phyloP scores from a whole-genome alignment of 108 stramenopile species.

The Cylindrotheca fusiformis region DNA sequence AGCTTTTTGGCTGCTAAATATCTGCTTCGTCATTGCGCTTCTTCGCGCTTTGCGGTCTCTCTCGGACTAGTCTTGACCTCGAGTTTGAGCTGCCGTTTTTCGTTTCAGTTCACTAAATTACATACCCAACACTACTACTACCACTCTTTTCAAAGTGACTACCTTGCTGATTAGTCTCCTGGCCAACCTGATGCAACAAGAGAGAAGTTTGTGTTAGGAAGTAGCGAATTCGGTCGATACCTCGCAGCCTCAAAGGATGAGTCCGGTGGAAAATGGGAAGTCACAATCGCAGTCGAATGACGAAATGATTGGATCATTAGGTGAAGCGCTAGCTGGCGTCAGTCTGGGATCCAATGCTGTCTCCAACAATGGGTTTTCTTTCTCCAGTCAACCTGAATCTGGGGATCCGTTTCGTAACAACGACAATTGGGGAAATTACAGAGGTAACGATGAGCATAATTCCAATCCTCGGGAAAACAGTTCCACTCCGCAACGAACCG shows the following conservation, averaged over 20 bases:
- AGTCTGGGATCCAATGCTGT: conserved; percentile 22
- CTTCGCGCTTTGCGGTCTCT: too few relatives aligned
- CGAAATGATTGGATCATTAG: conserved; percentile 37
- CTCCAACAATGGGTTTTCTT: conserved; percentile 19
- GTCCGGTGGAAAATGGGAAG: not conserved
- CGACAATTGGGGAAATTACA: conserved; percentile 10
- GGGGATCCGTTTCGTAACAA: conserved; percentile 16
- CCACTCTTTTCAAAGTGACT: too few relatives aligned
- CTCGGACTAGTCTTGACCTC: not conserved
- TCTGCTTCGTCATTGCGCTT: conserved; percentile 1
- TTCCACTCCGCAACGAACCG: not conserved
- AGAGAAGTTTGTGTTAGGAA: too few relatives aligned
- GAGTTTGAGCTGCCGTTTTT: too few relatives aligned
- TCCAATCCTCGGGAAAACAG: too few relatives aligned
- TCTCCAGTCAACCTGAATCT: conserved; percentile 13
- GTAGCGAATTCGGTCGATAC: too few relatives aligned
- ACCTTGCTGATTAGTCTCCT: not conserved
- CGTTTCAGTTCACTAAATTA: too few relatives aligned
- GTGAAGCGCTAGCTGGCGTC: conserved; percentile 47
- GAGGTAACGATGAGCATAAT: too few relatives aligned
- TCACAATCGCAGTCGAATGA: not conserved
- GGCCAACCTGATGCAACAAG: not conserved
- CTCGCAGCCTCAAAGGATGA: too few relatives aligned
- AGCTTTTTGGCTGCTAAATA: too few relatives aligned
- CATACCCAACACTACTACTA: too few relatives aligned